A percentile compares a stretch with the other conserved stretches of the same genome.
Conservation (phyloP, 164 flowering plant genomes). For the Stephania cephalantha region DNA sequence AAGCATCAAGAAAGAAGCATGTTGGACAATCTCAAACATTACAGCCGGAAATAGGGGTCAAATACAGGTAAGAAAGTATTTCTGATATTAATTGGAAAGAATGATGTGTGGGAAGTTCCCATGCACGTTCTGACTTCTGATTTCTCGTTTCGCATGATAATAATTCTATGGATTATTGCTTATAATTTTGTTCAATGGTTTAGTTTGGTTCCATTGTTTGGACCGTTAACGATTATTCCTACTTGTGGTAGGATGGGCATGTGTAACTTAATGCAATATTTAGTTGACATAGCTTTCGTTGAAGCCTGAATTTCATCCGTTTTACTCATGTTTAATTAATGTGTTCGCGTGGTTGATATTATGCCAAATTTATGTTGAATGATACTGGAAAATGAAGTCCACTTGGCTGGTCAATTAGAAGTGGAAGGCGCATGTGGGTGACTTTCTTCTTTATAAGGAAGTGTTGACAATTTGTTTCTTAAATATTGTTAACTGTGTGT, state of each 20-base stretch:
- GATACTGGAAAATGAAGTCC: neutral
- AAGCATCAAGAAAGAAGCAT: constrained; percentile 65
- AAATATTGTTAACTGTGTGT: too few relatives aligned
- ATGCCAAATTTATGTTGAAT: neutral
- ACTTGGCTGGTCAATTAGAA: neutral
- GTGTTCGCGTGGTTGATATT: neutral
- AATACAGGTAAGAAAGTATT: constrained; percentile 44
- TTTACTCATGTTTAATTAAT: neutral
- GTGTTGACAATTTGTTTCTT: too few relatives aligned
- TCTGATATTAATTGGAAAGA: neutral
- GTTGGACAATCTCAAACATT: constrained; percentile 72
- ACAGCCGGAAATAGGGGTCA: constrained; percentile 65
- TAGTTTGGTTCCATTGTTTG: neutral
- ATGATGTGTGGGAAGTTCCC: neutral
- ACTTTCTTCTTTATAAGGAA: too few relatives aligned
- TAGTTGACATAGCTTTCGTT: neutral
- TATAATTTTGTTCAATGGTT: neutral
- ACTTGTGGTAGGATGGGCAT: neutral
- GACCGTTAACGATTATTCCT: neutral
- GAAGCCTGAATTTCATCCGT: neutral
- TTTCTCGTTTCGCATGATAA: neutral
- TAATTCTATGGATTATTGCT: too few relatives aligned
- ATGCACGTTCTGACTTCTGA: neutral
- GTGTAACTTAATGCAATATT: neutral
- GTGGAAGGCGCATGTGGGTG: neutral